Percentiles rank a stretch among this genome's conserved stretches.
Evolutionary conservation across 2,329 filamentous ascomycete genomes (phyloP).

Genomic region (Acarospora socialis): DNA sequence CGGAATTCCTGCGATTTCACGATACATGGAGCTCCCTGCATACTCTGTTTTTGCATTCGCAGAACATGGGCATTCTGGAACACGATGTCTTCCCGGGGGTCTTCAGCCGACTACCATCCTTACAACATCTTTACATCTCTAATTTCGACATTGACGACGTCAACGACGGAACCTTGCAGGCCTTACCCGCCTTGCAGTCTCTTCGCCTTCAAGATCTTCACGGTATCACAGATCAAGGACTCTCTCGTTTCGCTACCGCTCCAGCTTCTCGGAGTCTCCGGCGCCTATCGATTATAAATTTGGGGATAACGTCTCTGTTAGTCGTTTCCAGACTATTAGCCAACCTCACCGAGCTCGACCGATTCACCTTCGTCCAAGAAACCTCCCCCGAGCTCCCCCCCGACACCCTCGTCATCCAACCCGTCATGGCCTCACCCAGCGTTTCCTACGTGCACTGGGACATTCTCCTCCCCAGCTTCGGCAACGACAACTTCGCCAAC

Average conservation of each 20-base stretch:
- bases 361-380: conserved; percentile 40
- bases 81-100: conserved; percentile 33
- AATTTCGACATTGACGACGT: conserved; percentile 40
- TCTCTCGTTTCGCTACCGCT: conserved; percentile 37
- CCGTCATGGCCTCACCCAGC: conserved; percentile 34
- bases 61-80: conserved; percentile 33
- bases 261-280: conserved; percentile 31
- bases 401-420: conserved; percentile 30
- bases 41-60: conserved; percentile 38
- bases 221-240: conserved; percentile 41
- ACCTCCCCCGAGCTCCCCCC: conserved; percentile 31
- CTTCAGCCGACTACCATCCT: conserved; percentile 36
- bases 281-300: conserved; percentile 37
- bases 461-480: conserved; percentile 17
- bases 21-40: conserved; percentile 36
- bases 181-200: conserved; percentile 37
- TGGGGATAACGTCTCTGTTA: conserved; percentile 37
- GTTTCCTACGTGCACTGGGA: conserved; percentile 45
- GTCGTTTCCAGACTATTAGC: conserved; percentile 39
- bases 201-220: conserved; percentile 41
- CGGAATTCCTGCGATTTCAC: conserved; percentile 40
- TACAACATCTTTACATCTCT: conserved; percentile 41
- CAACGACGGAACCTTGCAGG: conserved; percentile 38
- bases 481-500: conserved; percentile 49
- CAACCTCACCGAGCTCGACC: conserved; percentile 29